phyloP scores from a whole-genome alignment of 192 early-diverging fungal species.

The Fimicolochytrium jonesii region DNA sequence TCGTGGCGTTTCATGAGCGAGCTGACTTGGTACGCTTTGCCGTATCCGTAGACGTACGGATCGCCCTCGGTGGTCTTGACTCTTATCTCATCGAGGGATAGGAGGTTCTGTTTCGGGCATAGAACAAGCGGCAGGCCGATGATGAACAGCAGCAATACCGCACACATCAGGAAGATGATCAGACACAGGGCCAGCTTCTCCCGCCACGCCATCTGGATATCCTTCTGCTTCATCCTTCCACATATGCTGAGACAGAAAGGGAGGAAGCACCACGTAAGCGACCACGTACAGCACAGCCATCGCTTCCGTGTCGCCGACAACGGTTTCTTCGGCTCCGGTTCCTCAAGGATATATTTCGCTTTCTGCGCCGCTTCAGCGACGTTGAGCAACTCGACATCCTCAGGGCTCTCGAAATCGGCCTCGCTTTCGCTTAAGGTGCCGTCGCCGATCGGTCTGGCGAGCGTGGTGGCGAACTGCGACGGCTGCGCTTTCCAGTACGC shows the following conservation, averaged over 20 bases:
- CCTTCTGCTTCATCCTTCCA: constrained; percentile 72
- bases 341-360: constrained; percentile 1
- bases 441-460: constrained; percentile 10
- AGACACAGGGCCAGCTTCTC: constrained; percentile 86
- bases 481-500: constrained; percentile 3
- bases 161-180: constrained; percentile 68
- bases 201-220: constrained; percentile 88
- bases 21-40: constrained; percentile 33
- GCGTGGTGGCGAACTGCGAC: background rate
- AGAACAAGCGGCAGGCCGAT: constrained; percentile 70
- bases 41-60: constrained; percentile 35
- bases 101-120: constrained; percentile 69
- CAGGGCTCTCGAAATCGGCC: background rate
- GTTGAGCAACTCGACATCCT: constrained; percentile 3
- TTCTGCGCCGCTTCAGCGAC: constrained; percentile 5
- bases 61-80: constrained; percentile 13
- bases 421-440: constrained; percentile 19
- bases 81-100: constrained; percentile 37
- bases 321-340: background rate
- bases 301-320: background rate
- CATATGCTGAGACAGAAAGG: constrained; percentile 46
- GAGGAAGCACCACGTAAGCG: constrained; percentile 75
- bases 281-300: constrained; percentile 72
- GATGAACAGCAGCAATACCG: constrained; percentile 74
- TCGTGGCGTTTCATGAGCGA: constrained; percentile 19